Base-by-base conservation (phyloP, 768 basidiomycete species). In the Pleurotus salmoneostramineus region DNA sequence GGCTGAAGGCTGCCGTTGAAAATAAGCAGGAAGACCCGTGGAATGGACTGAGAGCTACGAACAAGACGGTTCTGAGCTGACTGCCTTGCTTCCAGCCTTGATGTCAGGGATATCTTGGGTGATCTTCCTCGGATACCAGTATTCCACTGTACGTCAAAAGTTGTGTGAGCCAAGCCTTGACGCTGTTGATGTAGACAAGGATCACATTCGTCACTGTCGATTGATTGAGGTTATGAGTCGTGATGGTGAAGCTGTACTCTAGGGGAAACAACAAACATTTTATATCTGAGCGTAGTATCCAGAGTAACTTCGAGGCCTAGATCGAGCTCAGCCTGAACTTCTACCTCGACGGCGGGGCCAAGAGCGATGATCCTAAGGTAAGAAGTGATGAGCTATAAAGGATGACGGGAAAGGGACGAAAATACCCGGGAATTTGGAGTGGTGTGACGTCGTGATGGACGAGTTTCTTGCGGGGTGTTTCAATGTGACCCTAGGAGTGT, bases 41-140 rank as follows among this genome's bases (percentile, higher is more conserved):
- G 11, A 5, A 35, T 37, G 12, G 3, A 34, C 15, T 51, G 3
- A 50, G 14, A 10, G 33, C 50, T 7, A 52, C 50, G 34, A 6
- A 52, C 50, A n/a, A 3, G 50, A 27, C 8, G 50, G 2, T 1
- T 52, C 10, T 8, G 37, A 10, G 8, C 10, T n/a, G 37, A 40
- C 37, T 10, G 37, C 37, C 37, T 40, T 40, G 37, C 10, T 10
- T 10, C 37, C 50, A 6, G 50, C 34, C 33, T 36, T 52, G 35
- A 52, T 52, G 15, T 37, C 14, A 5, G 34, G 27, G 34, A 36
- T 15, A 15, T 52, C 50, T 5, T 33, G 14, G 27, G 32, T 52
- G 27, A 52, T 34, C 10, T 52, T 36, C 50, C 37, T 52, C 2
- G 50, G 50, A 37, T 52, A 52, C 50, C 50, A 52, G n/a, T 40